Evolutionary conservation across 345 rosid species (phyloP).

Genomic region (Pelargonium nanum): DNA sequence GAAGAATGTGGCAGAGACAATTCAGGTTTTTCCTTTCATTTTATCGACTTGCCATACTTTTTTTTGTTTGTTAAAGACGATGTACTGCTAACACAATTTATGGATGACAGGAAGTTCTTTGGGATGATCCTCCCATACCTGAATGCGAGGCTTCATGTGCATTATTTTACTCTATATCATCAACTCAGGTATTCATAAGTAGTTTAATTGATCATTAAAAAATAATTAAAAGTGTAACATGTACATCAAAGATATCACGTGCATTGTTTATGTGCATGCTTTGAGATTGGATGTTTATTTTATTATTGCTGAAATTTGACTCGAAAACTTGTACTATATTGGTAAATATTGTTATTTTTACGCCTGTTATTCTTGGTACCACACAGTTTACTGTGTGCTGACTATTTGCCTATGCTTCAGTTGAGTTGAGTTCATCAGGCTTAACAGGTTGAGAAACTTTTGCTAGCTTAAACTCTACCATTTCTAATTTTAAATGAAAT

Average conservation of each 20-base stretch:
- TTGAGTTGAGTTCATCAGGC: background rate
- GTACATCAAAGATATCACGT: background rate
- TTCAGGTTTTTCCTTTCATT: conserved; percentile 44
- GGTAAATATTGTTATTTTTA: background rate
- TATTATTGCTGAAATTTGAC: background rate
- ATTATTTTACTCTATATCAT: conserved; percentile 90
- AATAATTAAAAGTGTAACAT: background rate
- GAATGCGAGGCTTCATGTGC: conserved; percentile 75
- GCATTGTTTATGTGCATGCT: background rate
- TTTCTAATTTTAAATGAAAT: background rate
- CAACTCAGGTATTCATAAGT: conserved; percentile 55
- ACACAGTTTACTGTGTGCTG: background rate
- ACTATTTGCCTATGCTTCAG: background rate
- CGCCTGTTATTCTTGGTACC: background rate
- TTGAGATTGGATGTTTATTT: background rate
- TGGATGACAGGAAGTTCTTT: conserved; percentile 70
- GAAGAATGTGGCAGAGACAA: conserved; percentile 61
- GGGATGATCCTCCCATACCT: conserved; percentile 83
- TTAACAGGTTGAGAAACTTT: background rate
- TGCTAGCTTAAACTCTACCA: background rate
- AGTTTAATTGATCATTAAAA: background rate
- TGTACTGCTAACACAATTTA: background rate
- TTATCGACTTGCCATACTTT: background rate
- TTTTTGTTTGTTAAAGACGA: background rate
- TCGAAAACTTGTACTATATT: background rate